These are phyloP conservation scores for Amanita brunnescens DNA, from an alignment of 768 basidiomycete species.

Conservation along the genomic window DNA sequence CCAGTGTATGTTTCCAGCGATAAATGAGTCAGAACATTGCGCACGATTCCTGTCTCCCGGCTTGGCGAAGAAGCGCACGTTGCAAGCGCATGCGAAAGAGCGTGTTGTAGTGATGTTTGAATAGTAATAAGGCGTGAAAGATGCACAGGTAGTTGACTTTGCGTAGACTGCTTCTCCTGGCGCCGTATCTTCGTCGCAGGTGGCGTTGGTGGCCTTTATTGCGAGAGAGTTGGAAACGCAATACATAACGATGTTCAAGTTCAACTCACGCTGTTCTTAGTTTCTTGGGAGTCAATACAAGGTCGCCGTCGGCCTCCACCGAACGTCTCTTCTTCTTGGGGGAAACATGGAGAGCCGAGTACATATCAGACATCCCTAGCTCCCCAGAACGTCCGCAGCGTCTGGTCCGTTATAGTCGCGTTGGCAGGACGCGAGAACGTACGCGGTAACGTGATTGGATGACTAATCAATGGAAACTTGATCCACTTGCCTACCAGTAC, in stretches of 20 bases:
- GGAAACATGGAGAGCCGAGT: conserved; percentile 53
- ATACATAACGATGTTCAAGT: not conserved
- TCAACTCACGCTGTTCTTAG: conserved; percentile 44
- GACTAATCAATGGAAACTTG: not conserved
- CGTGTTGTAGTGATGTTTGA: conserved; percentile 69
- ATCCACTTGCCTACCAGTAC: no score
- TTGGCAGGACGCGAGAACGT: not conserved
- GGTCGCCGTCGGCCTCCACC: conserved; percentile 45
- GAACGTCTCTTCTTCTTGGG: conserved; percentile 61
- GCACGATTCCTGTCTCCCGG: conserved; percentile 65
- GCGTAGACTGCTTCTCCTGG: conserved; percentile 10
- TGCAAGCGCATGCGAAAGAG: conserved; percentile 78
- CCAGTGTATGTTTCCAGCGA: conserved; percentile 64
- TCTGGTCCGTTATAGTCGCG: not conserved
- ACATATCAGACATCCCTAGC: conserved; percentile 46
- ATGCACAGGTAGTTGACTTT: conserved; percentile 39
- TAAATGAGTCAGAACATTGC: conserved; percentile 71
- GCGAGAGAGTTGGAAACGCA: conserved; percentile 1
- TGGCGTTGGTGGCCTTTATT: conserved; percentile 47
- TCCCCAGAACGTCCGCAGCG: not conserved
- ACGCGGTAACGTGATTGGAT: conserved; percentile 5
- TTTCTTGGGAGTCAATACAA: conserved; percentile 59
- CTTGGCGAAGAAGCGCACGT: conserved; percentile 73
- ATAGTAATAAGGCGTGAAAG: conserved; percentile 54
- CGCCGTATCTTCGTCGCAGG: conserved; percentile 39